Base-by-base conservation (phyloP, 106 monocot genomes). In the Dioscorea dumetorum region DNA sequence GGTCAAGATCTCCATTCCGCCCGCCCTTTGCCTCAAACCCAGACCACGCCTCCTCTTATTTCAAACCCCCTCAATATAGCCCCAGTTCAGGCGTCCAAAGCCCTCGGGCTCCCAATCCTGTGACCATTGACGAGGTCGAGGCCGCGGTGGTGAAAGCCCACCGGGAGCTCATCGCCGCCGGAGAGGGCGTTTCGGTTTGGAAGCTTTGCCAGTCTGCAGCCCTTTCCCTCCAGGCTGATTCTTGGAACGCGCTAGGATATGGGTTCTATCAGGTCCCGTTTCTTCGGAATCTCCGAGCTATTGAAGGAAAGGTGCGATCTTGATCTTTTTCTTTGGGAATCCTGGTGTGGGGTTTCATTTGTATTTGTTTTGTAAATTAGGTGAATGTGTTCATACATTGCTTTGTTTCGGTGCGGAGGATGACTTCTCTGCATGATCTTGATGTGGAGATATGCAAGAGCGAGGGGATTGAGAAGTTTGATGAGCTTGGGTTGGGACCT, bases 381-480 rank as follows among this genome's bases (percentile, higher is more conserved):
- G 67, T 77, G 24, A 77, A 77, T 31, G 59, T 71, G 4, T 77
- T 77, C 20, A 77, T 77, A 32, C 77, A 71, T 60, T 72, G 77
- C 60, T 77, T 77, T 54, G 77, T 77, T 8, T 21, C 33, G 33
- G 58, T 59, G 20, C 58, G 77, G 17, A 66, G 50, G 24, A 77
- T 77, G 71, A 77, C 77, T 7, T 60, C 77, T 2, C 50, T 77
- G 24, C 59, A 77, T 23, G 77, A 77, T 32, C 22, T 77, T 21
- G 66, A 66, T 17, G 34, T 51, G 5, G 71, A 66, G 49, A 51
- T 77, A 17, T 71, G 77, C 53, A 50, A 61, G 34, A 72, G 21
- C 33, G 77, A 77, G 60, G 71, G 77, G n/a, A 67, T 77, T 19
- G 77, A 67, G 24, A 8, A 67, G 71, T 77, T 77, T 33, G 77